These are phyloP conservation scores for Flaveria bidentis DNA, from an alignment of 129 eudicot species.

Conservation along the genomic window DNA sequence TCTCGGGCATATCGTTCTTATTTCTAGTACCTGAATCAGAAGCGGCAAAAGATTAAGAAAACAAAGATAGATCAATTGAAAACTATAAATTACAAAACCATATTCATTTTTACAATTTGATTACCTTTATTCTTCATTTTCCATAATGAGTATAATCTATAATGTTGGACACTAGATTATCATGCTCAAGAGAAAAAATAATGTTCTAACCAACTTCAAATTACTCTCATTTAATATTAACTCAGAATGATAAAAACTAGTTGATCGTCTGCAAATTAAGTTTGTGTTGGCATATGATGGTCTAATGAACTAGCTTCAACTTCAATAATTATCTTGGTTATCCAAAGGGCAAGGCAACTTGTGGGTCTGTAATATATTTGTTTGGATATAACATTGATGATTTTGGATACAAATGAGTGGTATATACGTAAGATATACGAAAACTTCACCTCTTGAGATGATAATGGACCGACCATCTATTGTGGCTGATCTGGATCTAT, in stretches of 20 bases:
- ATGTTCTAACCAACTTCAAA: background rate
- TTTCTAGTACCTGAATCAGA: too few species aligned
- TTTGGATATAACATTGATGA: background rate
- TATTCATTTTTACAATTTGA: too few species aligned
- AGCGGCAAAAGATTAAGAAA: too few species aligned
- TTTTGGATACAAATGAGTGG: background rate
- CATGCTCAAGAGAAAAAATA: background rate
- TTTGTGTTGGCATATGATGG: background rate
- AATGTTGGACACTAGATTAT: conserved; percentile 8
- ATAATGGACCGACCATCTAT: conserved; percentile 15
- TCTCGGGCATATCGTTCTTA: too few species aligned
- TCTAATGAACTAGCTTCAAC: conserved; percentile 6
- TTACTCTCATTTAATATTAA: background rate
- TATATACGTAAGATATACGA: conserved; percentile 28
- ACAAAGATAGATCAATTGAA: too few species aligned
- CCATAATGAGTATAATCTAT: too few species aligned
- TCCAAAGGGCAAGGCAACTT: background rate
- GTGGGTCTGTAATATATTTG: background rate
- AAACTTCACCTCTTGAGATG: conserved; percentile 19
- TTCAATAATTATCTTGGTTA: background rate
- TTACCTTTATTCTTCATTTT: background rate
- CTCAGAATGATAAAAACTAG: background rate
- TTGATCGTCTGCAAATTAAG: background rate
- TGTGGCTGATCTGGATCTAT: conserved; percentile 35
- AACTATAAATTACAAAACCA: too few species aligned